Evolutionary conservation across 495 filamentous ascomycete genomes (phyloP), one percentile per base, ranked within the genome.

Genomic region (Talaromyces trachyspermus): DNA sequence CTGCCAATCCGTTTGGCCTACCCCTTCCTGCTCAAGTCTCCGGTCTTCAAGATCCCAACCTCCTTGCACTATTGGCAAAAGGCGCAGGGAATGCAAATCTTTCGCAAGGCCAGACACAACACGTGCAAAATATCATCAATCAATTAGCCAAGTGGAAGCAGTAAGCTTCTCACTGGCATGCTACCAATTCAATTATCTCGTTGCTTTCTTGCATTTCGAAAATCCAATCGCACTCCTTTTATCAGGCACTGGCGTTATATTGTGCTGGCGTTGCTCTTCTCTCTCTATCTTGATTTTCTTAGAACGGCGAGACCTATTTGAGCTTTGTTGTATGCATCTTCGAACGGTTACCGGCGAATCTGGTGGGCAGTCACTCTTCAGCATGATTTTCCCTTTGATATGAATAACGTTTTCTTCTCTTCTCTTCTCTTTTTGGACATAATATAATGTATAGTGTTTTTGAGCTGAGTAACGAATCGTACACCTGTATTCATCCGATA

Each of bases 61-160:
- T 77, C 22, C 57, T 76, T 20, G 69, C 74, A 20, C 56, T 77
- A 8, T 53, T 77, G 18, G 63, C 64, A 2, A 74, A 69, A 43
- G 67, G 66, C 20, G 48, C 66, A 19, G 61, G 60, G 39, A 59
- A 55, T 45, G 65, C 64, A 41, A 68, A 65, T 49, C 58, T 57
- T 35, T 44, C 46, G 14, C 71, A 77, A 53, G 62, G 61, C 27
- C 69, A 73, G 40, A 52, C 57, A 23, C 46, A 59, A 29, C 71
- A 80, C 56, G 71, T 83, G 49, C 75, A 80, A 54, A 76, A 79
- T 52, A 68, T 83, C 38, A 75, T 83, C 71, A 72, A 75, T 43
- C 78, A 82, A 51, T 59, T 83, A 53, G 66, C 75, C 9, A 79
- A 74, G 57, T 82, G 77, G 67, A 77, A 73, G 56, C 74, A 77